Evolutionary conservation across 2,329 filamentous ascomycete species (phyloP).

Genomic region (Coccinonectria pachysandricola): DNA sequence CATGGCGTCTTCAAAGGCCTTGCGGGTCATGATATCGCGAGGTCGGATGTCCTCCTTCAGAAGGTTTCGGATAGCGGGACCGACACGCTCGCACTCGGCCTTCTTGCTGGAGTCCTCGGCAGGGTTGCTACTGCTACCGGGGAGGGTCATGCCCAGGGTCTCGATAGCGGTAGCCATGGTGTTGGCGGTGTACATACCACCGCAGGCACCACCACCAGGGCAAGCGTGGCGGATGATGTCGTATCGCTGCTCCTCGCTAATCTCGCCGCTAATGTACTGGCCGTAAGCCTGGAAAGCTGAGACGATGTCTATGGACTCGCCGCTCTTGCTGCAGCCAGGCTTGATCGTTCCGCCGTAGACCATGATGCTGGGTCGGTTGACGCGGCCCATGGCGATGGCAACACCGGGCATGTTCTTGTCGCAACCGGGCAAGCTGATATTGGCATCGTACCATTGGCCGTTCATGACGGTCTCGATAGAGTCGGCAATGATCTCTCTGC

Average conservation of each 20-base stretch:
- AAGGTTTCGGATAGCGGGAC: slow-evolving; percentile 63
- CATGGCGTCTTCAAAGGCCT: slow-evolving; percentile 81
- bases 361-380: slow-evolving; percentile 94
- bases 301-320: slow-evolving; percentile 80
- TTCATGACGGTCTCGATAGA: slow-evolving; percentile 99
- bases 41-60: slow-evolving; percentile 69
- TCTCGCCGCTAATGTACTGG: slow-evolving; percentile 84
- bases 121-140: slow-evolving; percentile 70
- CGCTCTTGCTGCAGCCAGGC: slow-evolving; percentile 71
- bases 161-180: slow-evolving; percentile 89
- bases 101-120: slow-evolving; percentile 64
- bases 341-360: slow-evolving; percentile 94
- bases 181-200: slow-evolving; percentile 89
- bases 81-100: slow-evolving; percentile 61
- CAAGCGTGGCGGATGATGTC: slow-evolving; percentile 93
- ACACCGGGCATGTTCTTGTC: slow-evolving; percentile 99
- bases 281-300: slow-evolving; percentile 98
- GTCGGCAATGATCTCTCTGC: slow-evolving; percentile 92
- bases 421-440: slow-evolving; percentile 92
- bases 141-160: slow-evolving; percentile 80
- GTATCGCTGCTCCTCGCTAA: slow-evolving; percentile 81
- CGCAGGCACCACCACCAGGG: slow-evolving; percentile 54
- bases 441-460: slow-evolving; percentile 97
- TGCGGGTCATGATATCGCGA: slow-evolving; percentile 65
- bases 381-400: slow-evolving; percentile 83